Evolutionary conservation across 805 yeast genomes (phyloP).

Genomic region (Saccharomycopsis malanga): DNA sequence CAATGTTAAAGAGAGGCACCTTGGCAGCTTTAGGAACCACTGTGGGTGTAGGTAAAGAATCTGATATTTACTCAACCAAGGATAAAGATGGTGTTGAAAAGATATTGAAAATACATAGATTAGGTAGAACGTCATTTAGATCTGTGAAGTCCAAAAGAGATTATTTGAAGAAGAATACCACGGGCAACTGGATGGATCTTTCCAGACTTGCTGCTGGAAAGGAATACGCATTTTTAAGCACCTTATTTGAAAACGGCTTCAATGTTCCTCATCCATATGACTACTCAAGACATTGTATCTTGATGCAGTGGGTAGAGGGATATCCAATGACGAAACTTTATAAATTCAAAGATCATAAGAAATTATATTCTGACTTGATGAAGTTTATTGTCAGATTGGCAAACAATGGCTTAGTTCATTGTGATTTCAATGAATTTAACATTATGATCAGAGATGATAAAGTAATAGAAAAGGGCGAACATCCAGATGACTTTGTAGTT

Average conservation of each 20-base stretch:
- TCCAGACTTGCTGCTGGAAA: constrained; percentile 87
- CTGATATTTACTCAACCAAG: constrained; percentile 83
- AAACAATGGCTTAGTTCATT: constrained; percentile 85
- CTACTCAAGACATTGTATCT: constrained; percentile 81
- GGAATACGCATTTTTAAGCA: constrained; percentile 83
- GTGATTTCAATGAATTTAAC: constrained; percentile 96
- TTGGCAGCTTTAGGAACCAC: constrained; percentile 75
- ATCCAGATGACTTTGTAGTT: constrained; percentile 71
- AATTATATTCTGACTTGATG: constrained; percentile 82
- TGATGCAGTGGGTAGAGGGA: constrained; percentile 91
- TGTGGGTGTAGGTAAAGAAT: constrained; percentile 96
- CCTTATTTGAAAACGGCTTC: constrained; percentile 68
- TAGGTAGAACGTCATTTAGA: constrained; percentile 90
- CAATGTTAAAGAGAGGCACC: constrained; percentile 68
- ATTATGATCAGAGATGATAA: constrained; percentile 72
- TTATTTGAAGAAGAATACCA: constrained; percentile 64
- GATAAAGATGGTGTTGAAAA: constrained; percentile 57
- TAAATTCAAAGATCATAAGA: constrained; percentile 60
- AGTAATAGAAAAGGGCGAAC: constrained; percentile 33
- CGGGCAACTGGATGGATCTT: constrained; percentile 87
- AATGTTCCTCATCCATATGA: constrained; percentile 86
- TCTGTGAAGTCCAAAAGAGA: constrained; percentile 93
- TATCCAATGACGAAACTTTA: constrained; percentile 79
- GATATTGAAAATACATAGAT: constrained; percentile 83
- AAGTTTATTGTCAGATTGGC: constrained; percentile 76